phyloP scores from a whole-genome alignment of 2,329 filamentous ascomycete species.

The Fusarium papillatum region DNA sequence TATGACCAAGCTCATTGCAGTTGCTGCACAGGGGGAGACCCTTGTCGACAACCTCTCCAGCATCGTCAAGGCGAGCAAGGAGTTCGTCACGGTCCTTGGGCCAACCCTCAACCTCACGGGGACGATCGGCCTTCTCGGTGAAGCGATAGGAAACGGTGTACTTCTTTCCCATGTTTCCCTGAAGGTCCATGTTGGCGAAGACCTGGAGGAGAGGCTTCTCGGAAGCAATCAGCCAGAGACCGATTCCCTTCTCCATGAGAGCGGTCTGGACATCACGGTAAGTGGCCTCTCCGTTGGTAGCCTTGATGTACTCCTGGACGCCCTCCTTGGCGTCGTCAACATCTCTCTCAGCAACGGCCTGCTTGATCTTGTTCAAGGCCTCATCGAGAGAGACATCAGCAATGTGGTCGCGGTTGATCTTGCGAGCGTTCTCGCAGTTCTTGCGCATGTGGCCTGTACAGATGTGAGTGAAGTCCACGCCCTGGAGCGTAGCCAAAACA shows the following conservation, averaged over 20 bases:
- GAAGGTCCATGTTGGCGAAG: conserved; percentile 79
- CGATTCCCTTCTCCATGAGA: conserved; percentile 67
- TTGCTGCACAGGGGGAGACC: conserved; percentile 73
- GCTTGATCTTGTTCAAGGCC: conserved; percentile 69
- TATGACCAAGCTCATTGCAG: conserved; percentile 76
- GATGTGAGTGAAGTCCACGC: conserved; percentile 18
- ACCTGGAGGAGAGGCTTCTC: conserved; percentile 69
- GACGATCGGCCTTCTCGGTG: conserved; percentile 67
- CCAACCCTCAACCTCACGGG: conserved; percentile 71
- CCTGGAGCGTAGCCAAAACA: conserved; percentile 18
- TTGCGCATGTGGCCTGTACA: conserved; percentile 65
- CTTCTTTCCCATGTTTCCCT: conserved; percentile 76
- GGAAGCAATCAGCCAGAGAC: conserved; percentile 72
- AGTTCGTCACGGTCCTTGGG: conserved; percentile 72
- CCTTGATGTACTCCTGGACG: conserved; percentile 72
- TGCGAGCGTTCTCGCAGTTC: conserved; percentile 71
- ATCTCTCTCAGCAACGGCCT: conserved; percentile 67
- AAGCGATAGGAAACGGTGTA: conserved; percentile 75
- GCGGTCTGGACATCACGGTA: conserved; percentile 72
- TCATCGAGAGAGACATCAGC: conserved; percentile 64
- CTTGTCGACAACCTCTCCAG: conserved; percentile 73
- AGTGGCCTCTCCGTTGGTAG: conserved; percentile 65
- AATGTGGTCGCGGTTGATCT: conserved; percentile 66
- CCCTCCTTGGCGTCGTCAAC: conserved; percentile 74
- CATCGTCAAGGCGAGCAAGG: conserved; percentile 72